Conservation (phyloP, 1,284 basidiomycete genomes). For the Marasmius sp. region DNA sequence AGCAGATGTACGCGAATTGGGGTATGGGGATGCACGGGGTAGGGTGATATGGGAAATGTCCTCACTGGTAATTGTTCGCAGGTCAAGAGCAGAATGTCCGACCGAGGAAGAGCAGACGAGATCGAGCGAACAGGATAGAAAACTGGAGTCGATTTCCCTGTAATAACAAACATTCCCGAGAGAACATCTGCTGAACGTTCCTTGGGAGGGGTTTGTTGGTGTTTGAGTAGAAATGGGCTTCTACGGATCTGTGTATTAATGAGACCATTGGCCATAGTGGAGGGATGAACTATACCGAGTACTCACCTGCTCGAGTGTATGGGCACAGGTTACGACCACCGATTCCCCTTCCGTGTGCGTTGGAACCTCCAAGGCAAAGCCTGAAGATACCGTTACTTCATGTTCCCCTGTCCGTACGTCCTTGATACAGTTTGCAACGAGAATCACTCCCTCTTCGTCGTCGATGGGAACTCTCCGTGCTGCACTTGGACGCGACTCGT, state of each 20-base stretch:
- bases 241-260: constrained; percentile 41
- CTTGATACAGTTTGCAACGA: constrained; percentile 60
- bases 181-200: constrained; percentile 15
- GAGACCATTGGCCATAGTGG: not conserved
- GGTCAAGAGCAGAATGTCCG: constrained; percentile 58
- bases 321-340: constrained; percentile 62
- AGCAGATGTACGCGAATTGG: constrained; percentile 59
- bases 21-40: constrained; percentile 55
- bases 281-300: constrained; percentile 6
- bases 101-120: constrained; percentile 57
- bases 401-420: constrained; percentile 30
- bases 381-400: constrained; percentile 60
- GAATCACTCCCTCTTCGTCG: constrained; percentile 36
- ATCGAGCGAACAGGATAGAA: constrained; percentile 50
- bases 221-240: constrained; percentile 33
- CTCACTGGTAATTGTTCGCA: constrained; percentile 25
- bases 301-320: constrained; percentile 64
- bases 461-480: constrained; percentile 29
- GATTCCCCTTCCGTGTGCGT: constrained; percentile 31
- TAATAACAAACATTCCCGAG: constrained; percentile 48
- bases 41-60: constrained; percentile 67
- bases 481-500: constrained; percentile 46
- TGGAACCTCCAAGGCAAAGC: constrained; percentile 52
- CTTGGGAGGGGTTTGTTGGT: constrained; percentile 5
- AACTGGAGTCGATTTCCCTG: constrained; percentile 21